Evolutionary conservation across 2,329 filamentous ascomycete genomes (phyloP).

Genomic region (Aspergillus niger): DNA sequence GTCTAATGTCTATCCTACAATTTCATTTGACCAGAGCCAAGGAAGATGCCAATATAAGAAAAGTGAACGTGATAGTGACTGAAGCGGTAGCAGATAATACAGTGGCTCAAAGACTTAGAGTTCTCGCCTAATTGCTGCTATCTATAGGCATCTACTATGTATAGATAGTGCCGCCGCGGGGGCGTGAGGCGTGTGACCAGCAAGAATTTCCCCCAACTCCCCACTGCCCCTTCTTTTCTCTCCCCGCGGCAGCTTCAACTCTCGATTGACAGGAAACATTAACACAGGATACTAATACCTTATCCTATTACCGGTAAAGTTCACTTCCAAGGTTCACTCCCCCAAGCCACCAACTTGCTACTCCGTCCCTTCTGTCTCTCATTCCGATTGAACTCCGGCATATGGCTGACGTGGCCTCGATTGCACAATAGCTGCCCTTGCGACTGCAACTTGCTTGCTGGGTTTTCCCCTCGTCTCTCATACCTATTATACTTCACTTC

Average conservation of each 20-base stretch:
- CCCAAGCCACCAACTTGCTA: too few species aligned
- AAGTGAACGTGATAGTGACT: too few species aligned
- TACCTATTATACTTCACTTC: not conserved
- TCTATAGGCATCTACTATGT: too few species aligned
- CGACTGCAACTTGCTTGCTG: not conserved
- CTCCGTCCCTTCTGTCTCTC: too few species aligned
- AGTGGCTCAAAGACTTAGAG: too few species aligned
- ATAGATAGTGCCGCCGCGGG: not conserved
- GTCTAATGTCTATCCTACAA: too few species aligned
- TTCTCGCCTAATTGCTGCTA: too few species aligned
- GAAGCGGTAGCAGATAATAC: too few species aligned
- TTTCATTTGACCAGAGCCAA: too few species aligned
- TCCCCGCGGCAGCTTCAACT: too few species aligned
- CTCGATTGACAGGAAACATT: not conserved
- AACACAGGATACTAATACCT: not conserved
- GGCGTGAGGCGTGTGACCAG: slow-evolving; percentile 12
- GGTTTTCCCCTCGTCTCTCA: not conserved
- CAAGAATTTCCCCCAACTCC: slow-evolving; percentile 6
- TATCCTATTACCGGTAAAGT: not conserved
- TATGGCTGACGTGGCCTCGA: not conserved
- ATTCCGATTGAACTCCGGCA: not conserved
- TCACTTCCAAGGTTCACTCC: not conserved
- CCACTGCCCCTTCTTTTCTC: not conserved
- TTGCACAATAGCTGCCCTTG: not conserved
- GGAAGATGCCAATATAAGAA: too few species aligned